Evolutionary conservation across 495 filamentous ascomycete species (phyloP), one percentile per base, ranked within the genome.

Genomic region (Tricharina praecox): DNA sequence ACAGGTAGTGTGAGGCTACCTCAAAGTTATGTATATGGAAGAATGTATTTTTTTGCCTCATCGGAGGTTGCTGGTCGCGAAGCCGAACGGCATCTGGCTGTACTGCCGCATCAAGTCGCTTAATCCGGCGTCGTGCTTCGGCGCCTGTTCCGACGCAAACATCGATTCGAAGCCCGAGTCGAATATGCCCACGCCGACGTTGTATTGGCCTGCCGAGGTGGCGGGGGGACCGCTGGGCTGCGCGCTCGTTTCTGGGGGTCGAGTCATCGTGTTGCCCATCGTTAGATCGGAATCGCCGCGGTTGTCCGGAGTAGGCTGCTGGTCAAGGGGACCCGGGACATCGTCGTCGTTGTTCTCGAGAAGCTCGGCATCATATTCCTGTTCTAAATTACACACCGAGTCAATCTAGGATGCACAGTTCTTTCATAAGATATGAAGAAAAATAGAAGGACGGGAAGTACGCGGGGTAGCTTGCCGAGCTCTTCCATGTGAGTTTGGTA

Each of bases 401-500:
- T 84, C 68, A 81, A 68, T 68, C 76, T 84, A 82, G 79, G 78
- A 83, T 77, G 73, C 77, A 79, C 60, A 79, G 79, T 69, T 80
- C 74, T 69, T 73, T 73, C 58, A 68, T 67, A 59, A 58, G 20
- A 24, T 25, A 25, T 21, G 20, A 15, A 34, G 70, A 47, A 63
- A 63, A 63, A 58, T 55, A 54, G 55, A 62, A 54, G 52, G 51
- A 64, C 59, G 65, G 66, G 63, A 69, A 72, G 53, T 62, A 71
- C 68, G 67, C 61, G 75, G 77, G 79, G 61, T 68, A 77, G 70
- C 88, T 82, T 87, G 83, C 90, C 90, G 69, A 97, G 80, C 72
- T 95, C 87, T 66, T 93, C 82, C 64, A 88, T 84, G 68, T 96
- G 90, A 63, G 80, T 85, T 62, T 93, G 83, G 63, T 93, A 94